Base-by-base conservation (phyloP, 1,139 yeast species). In the Kodamaea plutei region DNA sequence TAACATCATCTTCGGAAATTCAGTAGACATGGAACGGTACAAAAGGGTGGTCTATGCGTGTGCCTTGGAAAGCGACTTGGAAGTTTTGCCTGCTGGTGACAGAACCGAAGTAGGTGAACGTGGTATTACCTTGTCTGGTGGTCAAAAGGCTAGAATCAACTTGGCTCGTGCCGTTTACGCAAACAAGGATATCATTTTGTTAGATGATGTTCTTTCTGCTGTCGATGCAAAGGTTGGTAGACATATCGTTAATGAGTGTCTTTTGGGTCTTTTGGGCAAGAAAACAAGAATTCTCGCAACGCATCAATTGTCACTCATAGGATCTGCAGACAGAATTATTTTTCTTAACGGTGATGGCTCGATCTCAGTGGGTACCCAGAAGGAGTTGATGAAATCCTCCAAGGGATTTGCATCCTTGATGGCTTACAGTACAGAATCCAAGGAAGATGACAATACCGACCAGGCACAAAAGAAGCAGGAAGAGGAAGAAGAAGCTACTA, bases 1-100 rank as follows among this genome's bases (percentile, higher is more conserved):
- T 6, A 85, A 85, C 46, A 83, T 85, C 35, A 38, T 70, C 1
- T 85, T 85, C 56, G 95, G 95, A 2, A 51, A 61, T 8, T 69
- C 68, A 2, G 79, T 51, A 38, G 77, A 81, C 34, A 59, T 66
- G 34, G 55, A 58, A 5, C 65, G 63, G 47, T 85, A 84, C 47
- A 56, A 69, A 1, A 52, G 58, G 9, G 79, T 81, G 4, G 50
- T 84, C 18, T 56, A 63, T 20, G 79, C 76, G 2, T 84, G 95
- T 51, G 72, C 84, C 2, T 65, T 85, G 35, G 61, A 61, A 23
- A 72, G 78, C 17, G 50, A 45, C 32, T 33, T 47, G 35, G 39
- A 34, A 6, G 37, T 36, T 17, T 37, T 47, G 27, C 42, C 44
- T 8, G 42, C 39, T 5, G 48, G 47, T 6, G 51, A 47, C 33